Conservation (phyloP, 129 eudicot species). For the Flaveria brownii region DNA sequence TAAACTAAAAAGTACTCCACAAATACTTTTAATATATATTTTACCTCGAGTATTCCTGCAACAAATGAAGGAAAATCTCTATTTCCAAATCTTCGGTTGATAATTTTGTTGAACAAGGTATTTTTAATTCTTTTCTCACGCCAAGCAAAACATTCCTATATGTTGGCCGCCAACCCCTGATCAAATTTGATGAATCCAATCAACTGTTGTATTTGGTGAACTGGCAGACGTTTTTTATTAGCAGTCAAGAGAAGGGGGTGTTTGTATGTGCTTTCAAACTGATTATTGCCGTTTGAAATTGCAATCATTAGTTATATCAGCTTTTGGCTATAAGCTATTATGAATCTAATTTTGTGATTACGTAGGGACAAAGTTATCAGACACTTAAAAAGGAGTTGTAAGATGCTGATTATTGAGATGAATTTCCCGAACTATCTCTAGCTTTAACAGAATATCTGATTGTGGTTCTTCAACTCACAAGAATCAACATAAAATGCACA, state of each 20-base stretch:
- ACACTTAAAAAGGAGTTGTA: neutral
- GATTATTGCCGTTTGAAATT: slow-evolving; percentile 5
- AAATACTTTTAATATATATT: slow-evolving; percentile 1
- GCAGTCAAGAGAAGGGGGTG: neutral
- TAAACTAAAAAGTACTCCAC: neutral
- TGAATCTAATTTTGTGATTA: neutral
- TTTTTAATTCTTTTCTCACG: slow-evolving; percentile 65
- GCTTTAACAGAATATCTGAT: neutral
- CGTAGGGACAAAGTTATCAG: neutral
- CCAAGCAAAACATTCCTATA: slow-evolving; percentile 86
- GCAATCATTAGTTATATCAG: neutral
- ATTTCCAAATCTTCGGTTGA: slow-evolving; percentile 87
- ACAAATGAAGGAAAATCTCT: slow-evolving; percentile 85
- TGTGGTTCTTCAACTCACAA: neutral
- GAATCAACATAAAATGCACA: slow-evolving; percentile 13
- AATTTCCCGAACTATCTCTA: neutral
- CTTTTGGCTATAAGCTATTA: neutral
- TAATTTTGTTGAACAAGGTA: slow-evolving; percentile 77
- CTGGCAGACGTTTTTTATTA: neutral
- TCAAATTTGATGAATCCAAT: slow-evolving; percentile 16
- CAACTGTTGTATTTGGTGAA: slow-evolving; percentile 6
- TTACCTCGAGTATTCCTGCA: slow-evolving; percentile 85
- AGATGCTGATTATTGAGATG: neutral
- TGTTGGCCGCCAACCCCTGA: slow-evolving; percentile 96
- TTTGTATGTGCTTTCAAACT: slow-evolving; percentile 17